These are phyloP conservation scores for Aspergillus clavatus DNA, from an alignment of 2,329 filamentous ascomycete species.

Conservation along the genomic window DNA sequence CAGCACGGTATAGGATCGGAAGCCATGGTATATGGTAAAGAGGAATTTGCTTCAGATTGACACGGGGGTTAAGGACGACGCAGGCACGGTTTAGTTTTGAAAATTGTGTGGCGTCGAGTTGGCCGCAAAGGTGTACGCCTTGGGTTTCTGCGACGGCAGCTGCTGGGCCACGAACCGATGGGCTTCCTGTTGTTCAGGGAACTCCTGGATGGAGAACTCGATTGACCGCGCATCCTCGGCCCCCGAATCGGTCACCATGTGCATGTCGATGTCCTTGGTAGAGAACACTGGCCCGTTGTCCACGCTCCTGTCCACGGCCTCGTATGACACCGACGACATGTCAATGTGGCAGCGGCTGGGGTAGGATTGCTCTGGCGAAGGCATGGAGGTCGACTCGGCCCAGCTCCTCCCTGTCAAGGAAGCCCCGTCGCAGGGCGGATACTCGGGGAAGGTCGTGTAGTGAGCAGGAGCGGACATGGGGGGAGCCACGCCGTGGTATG, in stretches of 20 bases:
- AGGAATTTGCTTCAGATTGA: too few relatives aligned
- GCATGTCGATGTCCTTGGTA: conserved; percentile 27
- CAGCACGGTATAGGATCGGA: too few relatives aligned
- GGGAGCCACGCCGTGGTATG: conserved; percentile 34
- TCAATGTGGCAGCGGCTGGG: conserved; percentile 30
- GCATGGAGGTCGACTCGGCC: conserved; percentile 36
- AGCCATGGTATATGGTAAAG: too few relatives aligned
- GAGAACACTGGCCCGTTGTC: conserved; percentile 30
- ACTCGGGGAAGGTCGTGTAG: conserved; percentile 40
- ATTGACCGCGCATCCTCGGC: conserved; percentile 30
- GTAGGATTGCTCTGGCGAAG: conserved; percentile 39
- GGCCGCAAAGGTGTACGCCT: conserved; percentile 41
- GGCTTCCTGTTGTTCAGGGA: conserved; percentile 41
- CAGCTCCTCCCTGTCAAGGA: conserved; percentile 40
- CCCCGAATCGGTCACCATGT: conserved; percentile 18
- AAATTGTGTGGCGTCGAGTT: conserved; percentile 41
- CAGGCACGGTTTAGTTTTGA: neutral
- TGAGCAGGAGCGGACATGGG: conserved; percentile 43
- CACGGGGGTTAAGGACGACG: too few relatives aligned
- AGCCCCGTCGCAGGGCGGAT: conserved; percentile 34
- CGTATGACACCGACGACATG: conserved; percentile 37
- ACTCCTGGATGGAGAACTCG: conserved; percentile 44
- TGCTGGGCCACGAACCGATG: conserved; percentile 41
- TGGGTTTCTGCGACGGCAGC: conserved; percentile 37
- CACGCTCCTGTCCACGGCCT: conserved; percentile 29